phyloP scores from a whole-genome alignment of 805 yeast genomes.

The Scheffersomyces ergatensis region DNA sequence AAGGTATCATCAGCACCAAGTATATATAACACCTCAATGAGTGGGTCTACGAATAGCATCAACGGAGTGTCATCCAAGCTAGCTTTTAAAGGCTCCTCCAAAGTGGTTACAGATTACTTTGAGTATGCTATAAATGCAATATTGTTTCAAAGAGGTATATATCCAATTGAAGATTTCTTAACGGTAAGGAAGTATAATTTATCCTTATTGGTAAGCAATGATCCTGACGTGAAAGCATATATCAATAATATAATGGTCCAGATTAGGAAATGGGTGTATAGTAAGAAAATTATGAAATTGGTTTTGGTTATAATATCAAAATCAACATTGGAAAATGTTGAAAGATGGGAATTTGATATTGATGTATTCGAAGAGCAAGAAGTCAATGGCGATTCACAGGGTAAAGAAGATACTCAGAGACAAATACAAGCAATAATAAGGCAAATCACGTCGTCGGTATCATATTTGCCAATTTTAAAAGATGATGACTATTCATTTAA shows the following conservation, averaged over 20 bases:
- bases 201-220: slow-evolving; percentile 66
- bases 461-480: slow-evolving; percentile 73
- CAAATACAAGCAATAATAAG: slow-evolving; percentile 86
- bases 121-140: slow-evolving; percentile 79
- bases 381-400: slow-evolving; percentile 15
- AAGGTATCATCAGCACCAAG: background rate
- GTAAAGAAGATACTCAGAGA: slow-evolving; percentile 52
- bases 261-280: slow-evolving; percentile 67
- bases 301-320: slow-evolving; percentile 73
- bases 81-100: slow-evolving; percentile 76
- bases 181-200: slow-evolving; percentile 78
- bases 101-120: slow-evolving; percentile 78
- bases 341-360: slow-evolving; percentile 83
- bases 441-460: slow-evolving; percentile 84
- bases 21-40: too few species aligned
- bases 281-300: slow-evolving; percentile 63
- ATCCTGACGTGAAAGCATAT: slow-evolving; percentile 73
- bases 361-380: slow-evolving; percentile 30
- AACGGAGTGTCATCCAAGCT: slow-evolving; percentile 41
- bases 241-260: slow-evolving; percentile 67
- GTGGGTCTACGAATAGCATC: too few species aligned
- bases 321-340: slow-evolving; percentile 65
- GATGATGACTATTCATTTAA: slow-evolving; percentile 71
- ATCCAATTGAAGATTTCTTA: slow-evolving; percentile 82
- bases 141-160: slow-evolving; percentile 84